Evolutionary conservation across 1,139 yeast species (phyloP).

Genomic region (Lodderomyces theae): DNA sequence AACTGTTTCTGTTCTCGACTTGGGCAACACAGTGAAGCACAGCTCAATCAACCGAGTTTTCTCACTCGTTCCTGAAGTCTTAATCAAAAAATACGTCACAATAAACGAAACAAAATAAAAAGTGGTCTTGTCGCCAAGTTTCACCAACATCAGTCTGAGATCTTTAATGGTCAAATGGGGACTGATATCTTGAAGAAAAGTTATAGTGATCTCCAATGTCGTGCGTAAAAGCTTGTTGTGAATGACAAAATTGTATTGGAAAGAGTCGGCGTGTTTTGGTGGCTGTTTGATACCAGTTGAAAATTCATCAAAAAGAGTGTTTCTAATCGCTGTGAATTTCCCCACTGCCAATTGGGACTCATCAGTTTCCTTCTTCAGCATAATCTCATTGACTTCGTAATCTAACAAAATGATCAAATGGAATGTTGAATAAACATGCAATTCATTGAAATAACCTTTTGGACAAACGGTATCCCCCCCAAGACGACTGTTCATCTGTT

Average conservation of each 20-base stretch:
- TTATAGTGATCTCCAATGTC: constrained; percentile 7
- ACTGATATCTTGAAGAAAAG: constrained; percentile 4
- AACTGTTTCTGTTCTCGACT: neutral
- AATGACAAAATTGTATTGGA: constrained; percentile 2
- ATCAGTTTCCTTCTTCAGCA: constrained; percentile 6
- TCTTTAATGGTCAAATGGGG: constrained; percentile 3
- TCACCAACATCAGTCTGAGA: neutral
- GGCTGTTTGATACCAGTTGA: neutral
- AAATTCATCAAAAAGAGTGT: constrained; percentile 3
- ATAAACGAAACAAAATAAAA: constrained; percentile 5
- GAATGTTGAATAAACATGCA: constrained; percentile 25
- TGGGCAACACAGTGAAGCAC: constrained; percentile 1
- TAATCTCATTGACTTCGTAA: constrained; percentile 19
- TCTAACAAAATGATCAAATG: constrained; percentile 26
- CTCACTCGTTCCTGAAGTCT: neutral
- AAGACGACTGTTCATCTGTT: constrained; percentile 22
- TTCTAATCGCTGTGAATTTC: constrained; percentile 10
- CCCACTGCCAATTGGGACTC: constrained; percentile 4
- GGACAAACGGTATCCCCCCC: constrained; percentile 20
- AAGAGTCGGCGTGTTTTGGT: neutral
- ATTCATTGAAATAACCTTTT: constrained; percentile 22
- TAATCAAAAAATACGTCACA: neutral
- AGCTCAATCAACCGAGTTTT: neutral
- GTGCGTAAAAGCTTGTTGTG: constrained; percentile 16
- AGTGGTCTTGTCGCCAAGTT: constrained; percentile 2